These are phyloP conservation scores for Neurospora tetrasperma DNA, from an alignment of 495 filamentous ascomycete genomes.

Conservation along the genomic window DNA sequence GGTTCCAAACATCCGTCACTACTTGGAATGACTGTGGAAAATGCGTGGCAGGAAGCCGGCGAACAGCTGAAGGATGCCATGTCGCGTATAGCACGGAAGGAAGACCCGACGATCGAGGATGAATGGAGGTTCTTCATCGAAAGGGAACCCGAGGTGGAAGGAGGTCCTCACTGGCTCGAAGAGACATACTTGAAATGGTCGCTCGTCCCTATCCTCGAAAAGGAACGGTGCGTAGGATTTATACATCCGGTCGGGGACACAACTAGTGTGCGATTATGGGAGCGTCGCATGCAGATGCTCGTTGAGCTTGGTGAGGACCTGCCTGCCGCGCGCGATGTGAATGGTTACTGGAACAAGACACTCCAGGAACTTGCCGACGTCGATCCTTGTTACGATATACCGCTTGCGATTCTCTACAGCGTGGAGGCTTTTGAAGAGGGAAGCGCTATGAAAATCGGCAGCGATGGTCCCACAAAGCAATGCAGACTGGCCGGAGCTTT, in stretches of 20 bases:
- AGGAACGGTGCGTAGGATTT: slow-evolving; percentile 37
- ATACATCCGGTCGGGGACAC: slow-evolving; percentile 25
- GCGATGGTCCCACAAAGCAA: slow-evolving; percentile 34
- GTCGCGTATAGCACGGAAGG: slow-evolving; percentile 11
- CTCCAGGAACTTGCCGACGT: slow-evolving; percentile 20
- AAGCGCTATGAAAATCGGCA: slow-evolving; percentile 30
- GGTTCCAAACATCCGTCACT: slow-evolving; percentile 27
- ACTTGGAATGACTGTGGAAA: slow-evolving; percentile 29
- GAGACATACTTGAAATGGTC: slow-evolving; percentile 56
- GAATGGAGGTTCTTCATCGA: slow-evolving; percentile 38
- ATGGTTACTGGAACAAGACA: slow-evolving; percentile 27
- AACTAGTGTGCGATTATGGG: slow-evolving; percentile 28
- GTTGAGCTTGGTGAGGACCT: slow-evolving; percentile 25
- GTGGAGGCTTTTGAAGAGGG: slow-evolving; percentile 30
- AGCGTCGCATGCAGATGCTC: slow-evolving; percentile 31
- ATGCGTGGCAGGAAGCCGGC: slow-evolving; percentile 26
- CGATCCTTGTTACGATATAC: slow-evolving; percentile 39
- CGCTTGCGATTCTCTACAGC: slow-evolving; percentile 49
- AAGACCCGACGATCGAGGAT: slow-evolving; percentile 22
- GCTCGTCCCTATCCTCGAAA: slow-evolving; percentile 46
- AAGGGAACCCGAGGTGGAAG: slow-evolving; percentile 18
- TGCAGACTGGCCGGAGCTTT: slow-evolving; percentile 45
- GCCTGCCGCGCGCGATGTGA: slow-evolving; percentile 21
- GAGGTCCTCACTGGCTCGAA: slow-evolving; percentile 39
- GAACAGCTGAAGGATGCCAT: slow-evolving; percentile 24